Conservation (phyloP, 352 stramenopile genomes). For the Elongisporangium prolatum region DNA sequence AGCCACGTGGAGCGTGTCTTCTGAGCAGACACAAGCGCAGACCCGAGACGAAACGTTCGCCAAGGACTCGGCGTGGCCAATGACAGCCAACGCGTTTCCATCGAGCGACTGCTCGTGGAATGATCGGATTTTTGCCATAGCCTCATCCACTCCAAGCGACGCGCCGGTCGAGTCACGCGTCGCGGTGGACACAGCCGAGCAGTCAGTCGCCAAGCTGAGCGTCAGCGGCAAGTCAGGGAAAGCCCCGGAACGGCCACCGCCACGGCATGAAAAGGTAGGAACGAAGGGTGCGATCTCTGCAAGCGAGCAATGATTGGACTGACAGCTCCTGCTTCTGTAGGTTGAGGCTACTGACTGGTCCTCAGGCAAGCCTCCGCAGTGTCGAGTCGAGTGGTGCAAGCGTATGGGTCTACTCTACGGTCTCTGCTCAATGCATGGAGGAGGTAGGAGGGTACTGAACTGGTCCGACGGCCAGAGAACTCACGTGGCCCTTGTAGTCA, state of each 20-base stretch:
- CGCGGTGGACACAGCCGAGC: no score
- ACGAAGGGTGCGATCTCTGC: constrained; percentile 8
- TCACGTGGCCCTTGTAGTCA: constrained; percentile 17
- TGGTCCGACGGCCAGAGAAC: background rate
- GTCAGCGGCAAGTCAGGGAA: background rate
- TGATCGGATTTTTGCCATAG: no score
- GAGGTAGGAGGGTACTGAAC: constrained; percentile 16
- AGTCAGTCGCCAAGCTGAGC: no score
- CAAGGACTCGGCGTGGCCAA: no score
- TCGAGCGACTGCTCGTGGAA: no score
- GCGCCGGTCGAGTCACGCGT: no score
- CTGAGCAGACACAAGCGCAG: no score
- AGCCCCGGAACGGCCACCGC: constrained; percentile 5
- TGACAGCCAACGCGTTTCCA: no score
- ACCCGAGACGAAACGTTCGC: no score
- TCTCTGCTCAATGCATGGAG: constrained; percentile 48
- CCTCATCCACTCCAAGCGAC: no score
- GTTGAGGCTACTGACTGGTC: background rate
- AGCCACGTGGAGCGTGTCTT: no score
- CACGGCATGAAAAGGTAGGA: background rate
- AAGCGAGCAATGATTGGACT: constrained; percentile 9
- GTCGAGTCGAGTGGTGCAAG: constrained; percentile 41
- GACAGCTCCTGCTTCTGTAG: constrained; percentile 2
- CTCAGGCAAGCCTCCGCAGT: constrained; percentile 2
- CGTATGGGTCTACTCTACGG: constrained; percentile 32